Percentiles rank a stretch among this genome's conserved stretches.
phyloP scores from a whole-genome alignment of 352 stramenopile species.

The Phytophthora fragariae region DNA sequence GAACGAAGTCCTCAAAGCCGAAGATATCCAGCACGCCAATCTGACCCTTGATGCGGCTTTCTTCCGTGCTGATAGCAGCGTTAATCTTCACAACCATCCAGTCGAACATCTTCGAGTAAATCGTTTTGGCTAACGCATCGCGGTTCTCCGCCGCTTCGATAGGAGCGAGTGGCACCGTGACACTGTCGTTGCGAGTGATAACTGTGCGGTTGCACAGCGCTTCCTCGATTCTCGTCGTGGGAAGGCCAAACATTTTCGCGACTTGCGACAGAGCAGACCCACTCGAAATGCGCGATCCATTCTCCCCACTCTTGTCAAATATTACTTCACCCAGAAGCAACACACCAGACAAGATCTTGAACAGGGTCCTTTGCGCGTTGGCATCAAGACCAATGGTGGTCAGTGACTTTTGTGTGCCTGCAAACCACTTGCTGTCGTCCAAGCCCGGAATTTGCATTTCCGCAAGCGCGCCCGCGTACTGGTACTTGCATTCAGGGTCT shows the following conservation, averaged over 20 bases:
- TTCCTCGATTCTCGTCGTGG: conserved; percentile 86
- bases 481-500: conserved; percentile 69
- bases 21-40: conserved; percentile 99
- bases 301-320: conserved; percentile 86
- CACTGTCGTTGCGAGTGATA: conserved; percentile 85
- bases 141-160: conserved; percentile 94
- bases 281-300: conserved; percentile 78
- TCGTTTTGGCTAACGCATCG: conserved; percentile 96
- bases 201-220: conserved; percentile 95
- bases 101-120: conserved; percentile 98
- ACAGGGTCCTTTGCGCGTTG: conserved; percentile 73
- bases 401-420: conserved; percentile 80
- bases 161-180: conserved; percentile 86
- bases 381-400: conserved; percentile 77
- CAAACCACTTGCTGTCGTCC: conserved; percentile 88
- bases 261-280: conserved; percentile 70
- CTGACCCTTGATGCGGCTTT: conserved; percentile 72
- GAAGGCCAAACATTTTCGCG: conserved; percentile 92
- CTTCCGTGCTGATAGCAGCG: conserved; percentile 81
- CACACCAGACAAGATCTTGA: conserved; percentile 90
- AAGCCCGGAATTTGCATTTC: conserved; percentile 89
- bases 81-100: conserved; percentile 97
- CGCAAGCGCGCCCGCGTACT: conserved; percentile 74
- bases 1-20: conserved; percentile 98
- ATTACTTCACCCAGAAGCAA: conserved; percentile 97